Evolutionary conservation across 192 early-diverging fungal genomes (phyloP), one percentile per base, ranked within the genome.

Genomic region (Gigaspora rosea): DNA sequence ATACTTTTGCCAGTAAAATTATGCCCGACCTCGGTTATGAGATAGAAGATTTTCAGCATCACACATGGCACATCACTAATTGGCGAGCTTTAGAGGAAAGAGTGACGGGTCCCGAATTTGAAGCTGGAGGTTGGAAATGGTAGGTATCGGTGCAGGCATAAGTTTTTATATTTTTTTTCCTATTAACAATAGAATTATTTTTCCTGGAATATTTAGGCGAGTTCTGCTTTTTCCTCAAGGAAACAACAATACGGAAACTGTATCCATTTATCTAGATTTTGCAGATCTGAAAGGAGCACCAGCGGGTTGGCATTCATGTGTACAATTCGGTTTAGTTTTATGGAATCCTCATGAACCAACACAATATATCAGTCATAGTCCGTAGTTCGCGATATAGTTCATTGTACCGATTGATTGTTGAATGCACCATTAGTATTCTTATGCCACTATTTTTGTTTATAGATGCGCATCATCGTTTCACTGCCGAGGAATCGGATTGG

Each of bases 151-250:
- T 27, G 27, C 15, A 47, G 22, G 27, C 1, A 27, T 27, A 27
- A 0, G 27, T 27, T 27, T 22, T 54, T 70, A 27, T 49, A 27
- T 27, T 27, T 27, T 27, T 27, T 27, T 27, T n/a, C n/a, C 27
- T 27, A 27, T 27, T 27, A 27, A 46, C 10, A 20, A 16, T 5
- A 33, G 15, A 67, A 46, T 5, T 15, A 67, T 41, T 67, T 46
- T 35, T 46, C n/a, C 13, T 67, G 2, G 36, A 41, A 6, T 50
- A 61, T 27, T 51, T 78, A 95, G 97, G 97, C 84, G 91, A 73
- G 84, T 99, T 11, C 85, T 98, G 3, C 78, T 97, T 33, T 99
- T 98, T 80, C 95, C 96, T 41, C 88, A 83, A 46, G 97, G 97
- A 46, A 98, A 97, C 85, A 87, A 89, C 48, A 83, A 78, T 32